Base-by-base conservation (phyloP, 2,329 filamentous ascomycete genomes). In the Decorospora gaudefroyi region DNA sequence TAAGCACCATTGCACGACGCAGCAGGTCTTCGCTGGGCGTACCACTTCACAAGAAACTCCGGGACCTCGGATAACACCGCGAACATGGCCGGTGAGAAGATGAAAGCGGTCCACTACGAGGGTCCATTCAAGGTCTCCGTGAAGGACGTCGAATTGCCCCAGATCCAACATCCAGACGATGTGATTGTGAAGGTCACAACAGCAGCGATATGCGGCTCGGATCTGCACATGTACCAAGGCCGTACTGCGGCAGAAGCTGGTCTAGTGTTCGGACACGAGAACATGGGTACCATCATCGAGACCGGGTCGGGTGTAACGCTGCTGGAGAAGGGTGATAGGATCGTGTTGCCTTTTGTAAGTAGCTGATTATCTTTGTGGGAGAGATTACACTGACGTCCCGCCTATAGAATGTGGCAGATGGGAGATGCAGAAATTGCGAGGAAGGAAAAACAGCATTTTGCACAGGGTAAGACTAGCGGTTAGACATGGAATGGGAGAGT, bases 161-260 rank as follows among this genome's bases (percentile, higher is more conserved):
- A 75, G 59, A 72, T 87, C 15, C 71, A 84, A 60, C 82, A 85
- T 66, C 81, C 82, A 2, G 81, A 85, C 67, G 82, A 85, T 70
- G 76, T 78, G 22, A 81, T 85, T 46, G 78, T 85, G 64, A 85
- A 83, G 57, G 79, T 85, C 23, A 85, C 83, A 1, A 86, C 82
- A 5, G 78, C 81, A 36, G 79, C 78, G 3, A 81, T 82, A 33
- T 81, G 79, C 56, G 79, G 79, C 8, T 79, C 76, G 4, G 64
- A 72, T 46, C 54, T 73, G 46, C 67, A 82, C 63, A 83, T 84
- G 81, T 86, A 86, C 46, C 80, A 86, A 64, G 83, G 83, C 1
- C 70, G 83, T 38, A 86, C 82, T 0, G 81, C 82, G 4, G 83
- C 83, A 3, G 74, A 85, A 58, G 67, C 76, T 1, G 83, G 83